Conservation (phyloP, 441 rosid species). For the Hura crepitans region DNA sequence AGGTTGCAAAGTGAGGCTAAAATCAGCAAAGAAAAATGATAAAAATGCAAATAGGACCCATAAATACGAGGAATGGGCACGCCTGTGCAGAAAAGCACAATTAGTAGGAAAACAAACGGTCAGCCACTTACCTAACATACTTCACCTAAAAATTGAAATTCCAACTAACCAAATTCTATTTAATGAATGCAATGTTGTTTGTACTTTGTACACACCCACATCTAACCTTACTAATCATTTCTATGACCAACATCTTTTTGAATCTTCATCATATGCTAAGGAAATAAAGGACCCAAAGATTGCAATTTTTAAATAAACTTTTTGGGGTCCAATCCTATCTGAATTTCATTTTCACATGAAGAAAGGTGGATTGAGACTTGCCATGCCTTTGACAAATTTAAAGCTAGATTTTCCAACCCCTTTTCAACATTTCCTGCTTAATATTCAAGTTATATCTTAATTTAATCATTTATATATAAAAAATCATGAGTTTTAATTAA, state of each 20-base stretch:
- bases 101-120: neutral
- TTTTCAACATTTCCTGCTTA: too few species aligned
- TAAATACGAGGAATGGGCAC: neutral
- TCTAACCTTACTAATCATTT: conserved; percentile 4
- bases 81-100: neutral
- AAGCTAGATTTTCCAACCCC: too few species aligned
- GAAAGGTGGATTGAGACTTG: too few species aligned
- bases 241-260: neutral
- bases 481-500: too few species aligned
- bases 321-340: too few species aligned
- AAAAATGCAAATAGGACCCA: neutral
- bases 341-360: too few species aligned
- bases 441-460: too few species aligned
- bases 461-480: too few species aligned
- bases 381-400: too few species aligned
- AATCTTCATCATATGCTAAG: conserved; percentile 5
- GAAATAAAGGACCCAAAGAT: neutral
- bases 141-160: conserved; percentile 9
- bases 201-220: neutral
- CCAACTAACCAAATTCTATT: neutral
- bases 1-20: neutral
- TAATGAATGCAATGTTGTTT: neutral
- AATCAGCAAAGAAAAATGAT: neutral
- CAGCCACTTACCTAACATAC: neutral
- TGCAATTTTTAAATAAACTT: neutral